These are phyloP conservation scores for Sporothrix inflata DNA, from an alignment of 2,329 filamentous ascomycete species.

Conservation along the genomic window DNA sequence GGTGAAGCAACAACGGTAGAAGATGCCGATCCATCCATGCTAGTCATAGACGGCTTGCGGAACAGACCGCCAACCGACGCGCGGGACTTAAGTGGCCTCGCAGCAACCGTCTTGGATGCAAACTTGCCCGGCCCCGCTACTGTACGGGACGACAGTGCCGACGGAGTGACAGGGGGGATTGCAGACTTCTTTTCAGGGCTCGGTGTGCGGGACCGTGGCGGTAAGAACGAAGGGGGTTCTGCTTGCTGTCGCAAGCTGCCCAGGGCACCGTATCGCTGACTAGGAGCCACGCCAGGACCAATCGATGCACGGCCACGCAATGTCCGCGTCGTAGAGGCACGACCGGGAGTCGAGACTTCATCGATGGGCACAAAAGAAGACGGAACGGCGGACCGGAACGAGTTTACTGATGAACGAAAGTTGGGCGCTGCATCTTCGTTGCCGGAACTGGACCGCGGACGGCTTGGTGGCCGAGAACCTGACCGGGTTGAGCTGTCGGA, in stretches of 20 bases:
- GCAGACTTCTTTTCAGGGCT: constrained; percentile 45
- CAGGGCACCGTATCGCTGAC: constrained; percentile 21
- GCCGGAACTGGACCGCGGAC: constrained; percentile 59
- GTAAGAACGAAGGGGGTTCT: constrained; percentile 24
- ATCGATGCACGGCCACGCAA: constrained; percentile 35
- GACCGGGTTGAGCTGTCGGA: constrained; percentile 61
- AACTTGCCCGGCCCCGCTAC: constrained; percentile 41
- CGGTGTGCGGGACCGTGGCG: constrained; percentile 42
- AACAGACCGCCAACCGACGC: constrained; percentile 58
- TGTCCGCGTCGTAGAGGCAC: constrained; percentile 40
- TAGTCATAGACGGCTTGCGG: constrained; percentile 57
- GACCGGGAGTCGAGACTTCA: constrained; percentile 48
- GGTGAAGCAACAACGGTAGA: constrained; percentile 30
- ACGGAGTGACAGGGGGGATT: constrained; percentile 29
- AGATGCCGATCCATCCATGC: constrained; percentile 39
- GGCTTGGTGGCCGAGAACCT: constrained; percentile 54
- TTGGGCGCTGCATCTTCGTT: constrained; percentile 48
- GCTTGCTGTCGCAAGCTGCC: constrained; percentile 27
- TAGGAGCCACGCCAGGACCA: constrained; percentile 21
- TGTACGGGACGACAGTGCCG: constrained; percentile 32
- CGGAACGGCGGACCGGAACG: constrained; percentile 50
- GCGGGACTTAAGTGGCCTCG: constrained; percentile 53
- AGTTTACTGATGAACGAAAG: constrained; percentile 50
- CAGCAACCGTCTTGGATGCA: constrained; percentile 52
- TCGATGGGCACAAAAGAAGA: constrained; percentile 42